Conservation (phyloP, 2,329 filamentous ascomycete species). For the Penicillium sumatraense region DNA sequence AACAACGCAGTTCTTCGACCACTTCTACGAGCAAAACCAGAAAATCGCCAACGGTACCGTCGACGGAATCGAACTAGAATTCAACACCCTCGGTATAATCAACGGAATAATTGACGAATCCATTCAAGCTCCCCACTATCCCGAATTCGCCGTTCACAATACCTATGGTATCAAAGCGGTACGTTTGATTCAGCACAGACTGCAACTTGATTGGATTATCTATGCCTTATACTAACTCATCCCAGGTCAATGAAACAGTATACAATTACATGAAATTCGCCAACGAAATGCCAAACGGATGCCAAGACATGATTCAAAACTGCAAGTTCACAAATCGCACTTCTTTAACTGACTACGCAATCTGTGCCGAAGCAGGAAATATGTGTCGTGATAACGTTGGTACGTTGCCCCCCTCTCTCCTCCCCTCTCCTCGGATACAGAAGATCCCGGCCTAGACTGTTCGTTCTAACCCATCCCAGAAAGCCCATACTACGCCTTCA, state of each 20-base stretch:
- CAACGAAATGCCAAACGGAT: constrained; percentile 64
- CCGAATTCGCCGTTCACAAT: constrained; percentile 59
- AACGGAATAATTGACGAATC: constrained; percentile 62
- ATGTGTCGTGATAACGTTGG: constrained; percentile 62
- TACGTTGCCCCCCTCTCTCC: constrained; percentile 19
- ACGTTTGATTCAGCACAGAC: constrained; percentile 5
- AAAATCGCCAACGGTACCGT: constrained; percentile 56
- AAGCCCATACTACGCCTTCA: constrained; percentile 59
- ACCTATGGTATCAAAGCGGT: constrained; percentile 58
- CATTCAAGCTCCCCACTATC: constrained; percentile 56
- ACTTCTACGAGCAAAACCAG: constrained; percentile 63
- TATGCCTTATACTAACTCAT: constrained; percentile 2
- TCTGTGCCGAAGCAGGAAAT: constrained; percentile 60
- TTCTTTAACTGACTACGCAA: constrained; percentile 55
- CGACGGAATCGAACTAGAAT: constrained; percentile 56
- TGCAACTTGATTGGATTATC: too few species aligned
- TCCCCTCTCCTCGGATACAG: not conserved
- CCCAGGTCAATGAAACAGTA: constrained; percentile 60
- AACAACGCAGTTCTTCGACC: constrained; percentile 57
- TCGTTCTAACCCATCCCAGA: constrained; percentile 40
- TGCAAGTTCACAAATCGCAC: constrained; percentile 65
- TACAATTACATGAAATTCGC: constrained; percentile 64
- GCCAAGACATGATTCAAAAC: constrained; percentile 67
- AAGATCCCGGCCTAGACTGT: too few species aligned
- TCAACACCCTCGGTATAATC: constrained; percentile 60